Evolutionary conservation across 2,329 filamentous ascomycete species (phyloP), one percentile per base, ranked within the genome.

Genomic region (Fusarium armeniacum): DNA sequence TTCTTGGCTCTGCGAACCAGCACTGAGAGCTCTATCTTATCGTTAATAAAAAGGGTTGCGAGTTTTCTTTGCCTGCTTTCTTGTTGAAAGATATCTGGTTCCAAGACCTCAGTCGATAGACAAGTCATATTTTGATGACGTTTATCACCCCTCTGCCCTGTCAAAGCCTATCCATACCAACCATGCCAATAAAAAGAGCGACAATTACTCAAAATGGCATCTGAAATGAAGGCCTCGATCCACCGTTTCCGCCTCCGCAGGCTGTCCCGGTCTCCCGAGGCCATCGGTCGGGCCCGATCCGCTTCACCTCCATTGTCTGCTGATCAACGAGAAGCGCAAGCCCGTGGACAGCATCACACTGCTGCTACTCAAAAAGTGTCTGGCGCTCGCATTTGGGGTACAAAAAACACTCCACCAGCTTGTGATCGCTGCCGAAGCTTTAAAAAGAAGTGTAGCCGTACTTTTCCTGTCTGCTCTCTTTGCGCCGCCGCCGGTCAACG

Each of bases 381-480:
- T 47, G 52, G 30, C 24, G 32, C 24, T 38, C 62, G 56, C 18
- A 43, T 11, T 20, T 46, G 44, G 28, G 60, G 58, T 32, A 47
- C 50, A 46, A 66, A 59, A 58, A 67, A 64, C 36, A 24, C 67
- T 18, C 63, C 65, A 6, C 73, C 71, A 28, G 73, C 81, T 15
- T 83, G 82, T 67, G 80, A 82, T 54, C 77, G 82, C 38, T 83
- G 82, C 69, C 80, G 82, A 46, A 78, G 75, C 65, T 81, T 83
- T 71, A 83, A 83, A 74, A 83, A 83, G 76, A 82, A 80, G 60
- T 83, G 82, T 69, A 82, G 79, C 46, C 77, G 81, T 38, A 81
- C 80, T 2, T 78, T 79, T 65, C 82, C 78, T 26, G 74, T 75
- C 16, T 83, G 82, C 69, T 76, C 77, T 6, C 75, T 81, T 2